Base-by-base conservation (phyloP, 352 stramenopile genomes). In the Thalassiosira gravida region DNA sequence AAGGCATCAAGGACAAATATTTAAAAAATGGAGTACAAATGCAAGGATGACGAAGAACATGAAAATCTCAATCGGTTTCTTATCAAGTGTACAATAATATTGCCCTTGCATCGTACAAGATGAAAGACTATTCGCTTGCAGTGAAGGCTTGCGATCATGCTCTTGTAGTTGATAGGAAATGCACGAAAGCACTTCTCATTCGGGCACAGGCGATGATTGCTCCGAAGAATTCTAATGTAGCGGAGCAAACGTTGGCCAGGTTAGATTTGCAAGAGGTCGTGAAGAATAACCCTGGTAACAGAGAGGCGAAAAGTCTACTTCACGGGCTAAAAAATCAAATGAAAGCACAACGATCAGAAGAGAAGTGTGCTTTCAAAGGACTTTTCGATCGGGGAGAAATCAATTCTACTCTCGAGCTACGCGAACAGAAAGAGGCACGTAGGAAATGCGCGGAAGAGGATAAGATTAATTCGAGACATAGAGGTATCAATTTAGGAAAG, bases 1-100 rank as follows among this genome's bases (percentile, higher is more conserved):
- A 84, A 49, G 69, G 69, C n/a, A 84, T 80, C 39, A 70, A 76
- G 63, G 76, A 84, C 55, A 14, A 53, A 80, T 74, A 47, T 84
- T 11, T 47, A 46, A 25, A 63, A 84, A 46, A 29, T 64, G 42
- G 6, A 20, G 7, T 69, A 73, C 14, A n/a, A 78, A 53, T 70
- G 62, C 47, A 73, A 73, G 24, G 49, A 49, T 30, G 53, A 71
- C 30, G 44, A 9, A 5, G 67, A 86, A 56, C 8, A 30, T 2
- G 57, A 71, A 24, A n/a, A 76, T 3, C 47, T 84, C 5, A 46
- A 74, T 32, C 24, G 47, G n/a, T 82, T 85, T 14, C 70, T 87
- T 46, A 37, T 32, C 2, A 61, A 55, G 14, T 79, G 70, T 85
- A 85, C 47, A 77, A 69, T 35, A 87, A 87, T 46, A 70, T 87